Evolutionary conservation across 2,329 filamentous ascomycete species (phyloP).

Genomic region (Teratosphaeria zuluensis): DNA sequence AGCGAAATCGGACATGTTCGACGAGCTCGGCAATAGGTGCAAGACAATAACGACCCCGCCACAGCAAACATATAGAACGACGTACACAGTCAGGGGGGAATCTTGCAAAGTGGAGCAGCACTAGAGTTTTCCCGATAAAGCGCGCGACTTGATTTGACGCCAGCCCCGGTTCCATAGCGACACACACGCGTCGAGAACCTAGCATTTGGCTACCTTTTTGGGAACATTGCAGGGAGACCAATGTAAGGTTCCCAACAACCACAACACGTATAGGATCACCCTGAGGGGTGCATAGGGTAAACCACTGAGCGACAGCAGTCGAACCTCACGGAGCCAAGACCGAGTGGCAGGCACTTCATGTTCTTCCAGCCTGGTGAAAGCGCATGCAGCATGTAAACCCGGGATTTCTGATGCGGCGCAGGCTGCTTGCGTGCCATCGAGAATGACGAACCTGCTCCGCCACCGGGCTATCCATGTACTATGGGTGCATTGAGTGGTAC

Average conservation of each 20-base stretch:
- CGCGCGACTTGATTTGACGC: neutral
- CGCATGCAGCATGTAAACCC: neutral
- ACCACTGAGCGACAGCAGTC: neutral
- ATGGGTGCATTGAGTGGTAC: neutral
- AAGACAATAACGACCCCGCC: no score
- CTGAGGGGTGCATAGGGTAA: neutral
- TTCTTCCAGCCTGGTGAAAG: neutral
- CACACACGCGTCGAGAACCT: neutral
- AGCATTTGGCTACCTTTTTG: neutral
- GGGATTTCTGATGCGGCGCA: neutral
- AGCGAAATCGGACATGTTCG: neutral
- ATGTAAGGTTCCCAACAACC: neutral
- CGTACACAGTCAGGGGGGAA: no score
- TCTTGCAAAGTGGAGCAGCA: no score
- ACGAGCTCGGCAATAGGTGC: neutral
- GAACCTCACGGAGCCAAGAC: neutral
- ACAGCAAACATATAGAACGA: neutral
- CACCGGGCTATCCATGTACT: neutral
- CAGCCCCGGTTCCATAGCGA: neutral
- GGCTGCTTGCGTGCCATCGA: neutral
- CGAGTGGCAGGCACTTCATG: neutral
- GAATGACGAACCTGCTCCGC: neutral
- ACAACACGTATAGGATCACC: neutral
- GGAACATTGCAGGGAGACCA: neutral
- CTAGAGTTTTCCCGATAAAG: no score